Evolutionary conservation across 2,329 filamentous ascomycete genomes (phyloP).

Genomic region (Phialemoniopsis sp.): DNA sequence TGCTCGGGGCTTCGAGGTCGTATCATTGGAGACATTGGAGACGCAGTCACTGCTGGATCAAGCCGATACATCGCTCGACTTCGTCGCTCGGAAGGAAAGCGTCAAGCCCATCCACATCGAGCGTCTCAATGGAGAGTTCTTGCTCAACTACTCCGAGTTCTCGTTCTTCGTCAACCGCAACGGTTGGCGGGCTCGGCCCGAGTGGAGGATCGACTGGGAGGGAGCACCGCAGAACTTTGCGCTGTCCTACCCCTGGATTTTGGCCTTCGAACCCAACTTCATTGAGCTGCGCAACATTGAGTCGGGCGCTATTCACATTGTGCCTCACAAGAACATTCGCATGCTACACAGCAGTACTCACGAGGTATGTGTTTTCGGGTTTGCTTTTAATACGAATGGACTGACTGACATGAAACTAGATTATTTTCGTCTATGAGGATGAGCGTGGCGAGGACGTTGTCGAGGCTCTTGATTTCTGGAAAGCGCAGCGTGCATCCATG

Average conservation of each 20-base stretch:
- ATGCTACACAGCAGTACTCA: constrained; percentile 97
- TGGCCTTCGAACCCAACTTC: constrained; percentile 96
- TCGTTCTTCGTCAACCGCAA: constrained; percentile 99
- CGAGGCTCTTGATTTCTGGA: constrained; percentile 96
- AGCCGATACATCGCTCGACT: constrained; percentile 95
- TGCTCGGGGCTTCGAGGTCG: constrained; percentile 92
- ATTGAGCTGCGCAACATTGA: constrained; percentile 96
- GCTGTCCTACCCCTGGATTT: constrained; percentile 91
- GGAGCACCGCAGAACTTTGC: constrained; percentile 89
- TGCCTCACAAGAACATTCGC: constrained; percentile 92
- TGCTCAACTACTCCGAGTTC: constrained; percentile 97
- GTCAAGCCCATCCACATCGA: constrained; percentile 97
- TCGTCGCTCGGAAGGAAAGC: constrained; percentile 89
- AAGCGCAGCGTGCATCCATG: constrained; percentile 49
- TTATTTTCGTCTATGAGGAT: constrained; percentile 96
- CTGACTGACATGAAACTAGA: constrained; percentile 48
- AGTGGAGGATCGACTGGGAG: constrained; percentile 98
- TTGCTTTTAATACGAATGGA: not conserved
- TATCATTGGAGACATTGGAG: constrained; percentile 94
- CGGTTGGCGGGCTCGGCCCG: constrained; percentile 90
- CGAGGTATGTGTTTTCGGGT: constrained; percentile 63
- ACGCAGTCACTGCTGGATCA: constrained; percentile 96
- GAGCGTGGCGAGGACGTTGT: constrained; percentile 91
- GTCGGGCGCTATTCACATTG: constrained; percentile 89
- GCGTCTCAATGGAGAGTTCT: constrained; percentile 91